phyloP scores from a whole-genome alignment of 192 early-diverging fungal genomes.

The Umbelopsis ramanniana region DNA sequence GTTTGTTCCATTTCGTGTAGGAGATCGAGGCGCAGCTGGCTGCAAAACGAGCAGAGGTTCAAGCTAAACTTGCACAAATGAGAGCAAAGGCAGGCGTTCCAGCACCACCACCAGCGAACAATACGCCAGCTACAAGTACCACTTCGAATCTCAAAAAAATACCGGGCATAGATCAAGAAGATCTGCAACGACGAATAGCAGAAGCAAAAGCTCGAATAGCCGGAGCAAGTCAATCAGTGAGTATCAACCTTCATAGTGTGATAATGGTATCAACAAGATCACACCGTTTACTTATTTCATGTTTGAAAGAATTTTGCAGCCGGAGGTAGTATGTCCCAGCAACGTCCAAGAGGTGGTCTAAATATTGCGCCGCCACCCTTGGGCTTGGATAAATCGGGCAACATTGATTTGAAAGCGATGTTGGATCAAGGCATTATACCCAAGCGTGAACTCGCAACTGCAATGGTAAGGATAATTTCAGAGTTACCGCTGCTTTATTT shows the following conservation, averaged over 20 bases:
- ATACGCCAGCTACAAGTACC: conserved; percentile 25
- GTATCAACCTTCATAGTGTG: background rate
- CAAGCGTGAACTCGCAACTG: conserved; percentile 53
- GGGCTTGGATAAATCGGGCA: conserved; percentile 53
- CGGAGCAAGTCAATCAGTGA: background rate
- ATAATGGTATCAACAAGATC: too few relatives aligned
- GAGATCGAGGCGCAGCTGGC: conserved; percentile 21
- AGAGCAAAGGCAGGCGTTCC: conserved; percentile 24
- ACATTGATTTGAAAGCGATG: conserved; percentile 51
- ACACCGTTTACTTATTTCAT: background rate
- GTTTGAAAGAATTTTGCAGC: background rate
- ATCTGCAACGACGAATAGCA: conserved; percentile 55
- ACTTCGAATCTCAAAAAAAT: conserved; percentile 43
- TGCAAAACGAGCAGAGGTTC: conserved; percentile 65
- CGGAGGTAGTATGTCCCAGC: conserved; percentile 26
- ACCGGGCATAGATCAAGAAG: conserved; percentile 21
- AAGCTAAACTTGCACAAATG: conserved; percentile 61
- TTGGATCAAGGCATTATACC: conserved; percentile 51
- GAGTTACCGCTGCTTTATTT: background rate
- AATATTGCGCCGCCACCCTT: conserved; percentile 44
- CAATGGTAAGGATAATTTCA: conserved; percentile 33
- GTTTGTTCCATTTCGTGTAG: background rate
- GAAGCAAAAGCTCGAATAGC: conserved; percentile 45
- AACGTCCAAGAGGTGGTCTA: conserved; percentile 39
- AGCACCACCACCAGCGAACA: conserved; percentile 20